Percentiles rank a stretch among this genome's conserved stretches.
These are phyloP conservation scores for Teratosphaeria gauchensis DNA, from an alignment of 2,329 filamentous ascomycete genomes.

Conservation along the genomic window DNA sequence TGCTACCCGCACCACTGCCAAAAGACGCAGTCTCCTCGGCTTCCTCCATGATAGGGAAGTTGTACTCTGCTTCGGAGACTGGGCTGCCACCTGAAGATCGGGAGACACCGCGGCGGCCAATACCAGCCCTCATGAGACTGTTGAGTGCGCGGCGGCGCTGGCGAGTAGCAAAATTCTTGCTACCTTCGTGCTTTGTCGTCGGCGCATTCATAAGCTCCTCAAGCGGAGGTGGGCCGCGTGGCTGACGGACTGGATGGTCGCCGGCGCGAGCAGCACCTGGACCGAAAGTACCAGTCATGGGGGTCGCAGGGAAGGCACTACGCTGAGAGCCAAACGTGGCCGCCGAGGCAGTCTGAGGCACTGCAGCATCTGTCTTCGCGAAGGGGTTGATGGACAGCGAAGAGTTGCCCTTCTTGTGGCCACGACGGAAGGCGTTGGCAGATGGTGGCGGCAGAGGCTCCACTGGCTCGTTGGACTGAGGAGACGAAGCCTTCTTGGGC, in stretches of 20 bases:
- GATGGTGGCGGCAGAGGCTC: conserved; percentile 76
- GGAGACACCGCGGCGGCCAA: conserved; percentile 66
- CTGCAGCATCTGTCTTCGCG: conserved; percentile 47
- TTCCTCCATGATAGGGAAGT: conserved; percentile 59
- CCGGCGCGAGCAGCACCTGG: conserved; percentile 88
- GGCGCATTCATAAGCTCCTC: conserved; percentile 87
- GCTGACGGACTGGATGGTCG: conserved; percentile 88
- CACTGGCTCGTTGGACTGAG: conserved; percentile 46
- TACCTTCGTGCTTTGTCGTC: conserved; percentile 86
- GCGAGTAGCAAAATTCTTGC: conserved; percentile 91
- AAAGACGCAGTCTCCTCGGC: conserved; percentile 56
- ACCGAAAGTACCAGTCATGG: conserved; percentile 75
- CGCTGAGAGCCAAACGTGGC: conserved; percentile 38
- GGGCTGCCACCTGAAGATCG: conserved; percentile 59
- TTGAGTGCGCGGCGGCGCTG: conserved; percentile 86
- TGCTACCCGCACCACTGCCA: conserved; percentile 28
- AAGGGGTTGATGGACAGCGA: conserved; percentile 56
- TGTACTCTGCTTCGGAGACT: conserved; percentile 67
- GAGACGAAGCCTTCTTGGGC: conserved; percentile 55
- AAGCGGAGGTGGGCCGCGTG: conserved; percentile 79
- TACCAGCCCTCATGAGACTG: conserved; percentile 81
- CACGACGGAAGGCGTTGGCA: conserved; percentile 82
- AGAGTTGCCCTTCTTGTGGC: conserved; percentile 84
- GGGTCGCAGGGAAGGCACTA: conserved; percentile 60
- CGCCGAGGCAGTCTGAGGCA: conserved; percentile 59